Conservation (phyloP, 345 rosid genomes). For the Cardamine occulta region DNA sequence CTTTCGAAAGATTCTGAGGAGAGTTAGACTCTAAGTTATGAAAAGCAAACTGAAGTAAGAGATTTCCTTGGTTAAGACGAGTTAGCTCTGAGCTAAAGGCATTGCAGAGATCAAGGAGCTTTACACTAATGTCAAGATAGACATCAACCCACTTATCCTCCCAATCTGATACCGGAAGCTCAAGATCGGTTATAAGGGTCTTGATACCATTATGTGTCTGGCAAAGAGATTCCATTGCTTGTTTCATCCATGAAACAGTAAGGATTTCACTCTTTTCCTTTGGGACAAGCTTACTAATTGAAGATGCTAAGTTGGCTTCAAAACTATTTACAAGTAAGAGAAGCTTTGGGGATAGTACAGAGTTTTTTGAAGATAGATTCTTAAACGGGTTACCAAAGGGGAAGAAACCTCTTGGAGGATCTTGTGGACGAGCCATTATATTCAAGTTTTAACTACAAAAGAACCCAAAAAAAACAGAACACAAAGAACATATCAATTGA, state of each 20-base stretch:
- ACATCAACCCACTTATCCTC: conserved; percentile 48
- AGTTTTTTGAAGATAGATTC: conserved; percentile 42
- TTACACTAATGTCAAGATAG: conserved; percentile 43
- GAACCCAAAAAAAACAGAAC: background rate
- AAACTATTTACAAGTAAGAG: conserved; percentile 35
- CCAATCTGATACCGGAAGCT: conserved; percentile 47
- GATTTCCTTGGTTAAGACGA: conserved; percentile 48
- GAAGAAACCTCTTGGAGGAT: conserved; percentile 44
- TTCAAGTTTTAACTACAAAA: conserved; percentile 16
- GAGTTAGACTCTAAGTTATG: conserved; percentile 35
- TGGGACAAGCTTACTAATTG: conserved; percentile 37
- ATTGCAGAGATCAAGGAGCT: conserved; percentile 48
- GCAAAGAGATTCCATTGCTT: conserved; percentile 42
- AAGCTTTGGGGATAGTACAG: conserved; percentile 32
- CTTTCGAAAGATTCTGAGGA: conserved; percentile 38
- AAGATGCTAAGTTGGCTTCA: conserved; percentile 38
- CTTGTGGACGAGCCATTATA: conserved; percentile 41
- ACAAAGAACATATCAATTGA: conserved; percentile 2
- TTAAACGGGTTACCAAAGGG: conserved; percentile 47
- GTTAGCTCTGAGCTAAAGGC: conserved; percentile 43
- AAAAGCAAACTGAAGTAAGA: conserved; percentile 44
- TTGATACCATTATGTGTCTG: conserved; percentile 40
- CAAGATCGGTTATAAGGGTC: conserved; percentile 40
- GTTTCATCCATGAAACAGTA: conserved; percentile 48
- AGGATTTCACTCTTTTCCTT: conserved; percentile 38